phyloP scores from a whole-genome alignment of 2,329 filamentous ascomycete species.

The Claviceps fusiformis region DNA sequence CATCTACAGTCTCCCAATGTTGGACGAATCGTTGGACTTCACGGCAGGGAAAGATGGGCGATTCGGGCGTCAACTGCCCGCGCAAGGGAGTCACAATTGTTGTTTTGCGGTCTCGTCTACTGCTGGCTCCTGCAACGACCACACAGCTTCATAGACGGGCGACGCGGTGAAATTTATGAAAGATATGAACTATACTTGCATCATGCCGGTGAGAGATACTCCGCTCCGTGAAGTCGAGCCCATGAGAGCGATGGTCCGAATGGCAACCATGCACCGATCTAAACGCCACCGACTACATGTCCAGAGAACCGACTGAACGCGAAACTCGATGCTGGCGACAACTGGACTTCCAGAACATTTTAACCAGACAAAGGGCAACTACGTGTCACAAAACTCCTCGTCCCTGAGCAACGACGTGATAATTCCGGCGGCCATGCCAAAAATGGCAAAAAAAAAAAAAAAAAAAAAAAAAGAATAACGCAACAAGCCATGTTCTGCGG shows the following conservation, averaged over 20 bases:
- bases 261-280: constrained; percentile 75
- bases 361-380: constrained; percentile 38
- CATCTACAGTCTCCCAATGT: constrained; percentile 33
- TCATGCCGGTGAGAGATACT: constrained; percentile 59
- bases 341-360: constrained; percentile 68
- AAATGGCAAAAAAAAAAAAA: too few relatives aligned
- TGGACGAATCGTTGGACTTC: constrained; percentile 42
- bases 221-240: constrained; percentile 61
- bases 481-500: constrained; percentile 62
- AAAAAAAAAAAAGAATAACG: too few relatives aligned
- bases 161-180: not conserved
- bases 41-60: constrained; percentile 48
- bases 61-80: constrained; percentile 49
- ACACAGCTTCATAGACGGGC: not conserved
- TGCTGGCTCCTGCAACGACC: not conserved
- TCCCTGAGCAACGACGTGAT: constrained; percentile 51
- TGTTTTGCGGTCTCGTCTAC: constrained; percentile 19
- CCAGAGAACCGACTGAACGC: constrained; percentile 72
- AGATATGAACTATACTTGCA: not conserved
- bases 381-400: constrained; percentile 47
- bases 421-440: constrained; percentile 59
- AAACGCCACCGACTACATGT: constrained; percentile 62
- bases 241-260: constrained; percentile 67
- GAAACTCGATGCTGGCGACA: constrained; percentile 77
- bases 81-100: constrained; percentile 52